Evolutionary conservation across 441 rosid genomes (phyloP).

Genomic region (Cnidoscolus chayamansa): DNA sequence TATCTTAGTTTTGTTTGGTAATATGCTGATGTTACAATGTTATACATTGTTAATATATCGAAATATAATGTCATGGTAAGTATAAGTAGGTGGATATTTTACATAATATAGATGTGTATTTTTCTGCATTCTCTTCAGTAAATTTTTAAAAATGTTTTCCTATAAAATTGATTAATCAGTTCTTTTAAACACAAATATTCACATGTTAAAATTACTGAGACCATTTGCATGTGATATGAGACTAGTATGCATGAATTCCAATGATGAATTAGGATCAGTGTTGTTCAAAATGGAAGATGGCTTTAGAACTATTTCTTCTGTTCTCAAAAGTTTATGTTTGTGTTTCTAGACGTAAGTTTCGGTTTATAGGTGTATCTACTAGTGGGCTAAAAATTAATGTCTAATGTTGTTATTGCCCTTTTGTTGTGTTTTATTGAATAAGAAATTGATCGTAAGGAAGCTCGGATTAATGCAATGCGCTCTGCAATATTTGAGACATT

Average conservation of each 20-base stretch:
- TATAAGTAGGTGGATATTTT: background rate
- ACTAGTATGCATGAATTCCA: background rate
- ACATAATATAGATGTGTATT: background rate
- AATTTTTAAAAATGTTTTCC: background rate
- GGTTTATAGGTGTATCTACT: background rate
- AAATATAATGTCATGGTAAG: background rate
- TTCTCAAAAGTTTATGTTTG: background rate
- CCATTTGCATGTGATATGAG: background rate
- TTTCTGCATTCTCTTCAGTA: background rate
- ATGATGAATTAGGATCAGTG: background rate
- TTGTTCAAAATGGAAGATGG: background rate
- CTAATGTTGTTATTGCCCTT: conserved; percentile 21
- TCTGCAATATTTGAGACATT: conserved; percentile 84
- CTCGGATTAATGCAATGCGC: conserved; percentile 75
- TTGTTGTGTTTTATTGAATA: conserved; percentile 25
- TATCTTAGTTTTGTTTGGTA: background rate
- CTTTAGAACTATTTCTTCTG: background rate
- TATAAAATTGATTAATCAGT: background rate
- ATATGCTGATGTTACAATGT: background rate
- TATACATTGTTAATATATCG: background rate
- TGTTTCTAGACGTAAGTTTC: background rate
- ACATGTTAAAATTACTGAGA: background rate
- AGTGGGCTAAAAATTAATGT: background rate
- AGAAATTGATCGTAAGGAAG: conserved; percentile 92
- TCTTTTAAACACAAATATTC: background rate